Percentiles rank a stretch among this genome's conserved stretches.
Conservation (phyloP, 768 basidiomycete species). For the Rhizopogon rudus region DNA sequence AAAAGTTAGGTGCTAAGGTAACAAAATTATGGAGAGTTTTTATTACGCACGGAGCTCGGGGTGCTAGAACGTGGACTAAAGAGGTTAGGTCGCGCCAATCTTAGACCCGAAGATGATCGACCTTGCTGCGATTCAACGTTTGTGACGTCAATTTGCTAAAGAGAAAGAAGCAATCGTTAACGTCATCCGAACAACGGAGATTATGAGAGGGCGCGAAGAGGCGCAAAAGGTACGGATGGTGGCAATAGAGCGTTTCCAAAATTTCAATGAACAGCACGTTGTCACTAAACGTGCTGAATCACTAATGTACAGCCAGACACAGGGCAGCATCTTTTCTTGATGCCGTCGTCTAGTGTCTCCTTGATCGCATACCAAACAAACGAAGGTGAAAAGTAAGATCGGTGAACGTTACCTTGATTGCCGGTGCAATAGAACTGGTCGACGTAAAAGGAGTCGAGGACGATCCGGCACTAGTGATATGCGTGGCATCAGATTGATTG, state of each 20-base stretch:
- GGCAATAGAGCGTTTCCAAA: neutral
- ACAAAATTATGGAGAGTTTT: slow-evolving; percentile 1
- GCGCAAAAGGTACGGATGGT: neutral
- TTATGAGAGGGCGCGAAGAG: neutral
- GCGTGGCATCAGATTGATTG: slow-evolving; percentile 23
- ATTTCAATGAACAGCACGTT: too few relatives aligned
- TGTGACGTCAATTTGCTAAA: slow-evolving; percentile 27
- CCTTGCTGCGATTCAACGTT: slow-evolving; percentile 13
- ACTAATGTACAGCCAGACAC: too few relatives aligned
- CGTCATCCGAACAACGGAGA: neutral
- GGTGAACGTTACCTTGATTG: slow-evolving; percentile 16
- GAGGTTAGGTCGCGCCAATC: neutral
- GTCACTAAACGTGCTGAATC: neutral
- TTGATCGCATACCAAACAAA: neutral
- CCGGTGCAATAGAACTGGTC: slow-evolving; percentile 15
- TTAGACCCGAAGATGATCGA: slow-evolving; percentile 2
- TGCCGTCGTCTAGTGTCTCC: too few relatives aligned
- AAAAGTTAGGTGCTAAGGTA: slow-evolving; percentile 11
- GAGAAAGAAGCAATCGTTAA: slow-evolving; percentile 3
- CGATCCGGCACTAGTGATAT: slow-evolving; percentile 16
- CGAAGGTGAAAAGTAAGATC: slow-evolving; percentile 7
- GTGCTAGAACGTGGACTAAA: neutral
- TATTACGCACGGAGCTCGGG: slow-evolving; percentile 18
- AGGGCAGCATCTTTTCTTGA: too few relatives aligned
- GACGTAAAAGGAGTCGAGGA: slow-evolving; percentile 16